A percentile compares a stretch with the other conserved stretches of the same genome.
phyloP scores from a whole-genome alignment of 306 rosid genomes.

The Trifolium repens region DNA sequence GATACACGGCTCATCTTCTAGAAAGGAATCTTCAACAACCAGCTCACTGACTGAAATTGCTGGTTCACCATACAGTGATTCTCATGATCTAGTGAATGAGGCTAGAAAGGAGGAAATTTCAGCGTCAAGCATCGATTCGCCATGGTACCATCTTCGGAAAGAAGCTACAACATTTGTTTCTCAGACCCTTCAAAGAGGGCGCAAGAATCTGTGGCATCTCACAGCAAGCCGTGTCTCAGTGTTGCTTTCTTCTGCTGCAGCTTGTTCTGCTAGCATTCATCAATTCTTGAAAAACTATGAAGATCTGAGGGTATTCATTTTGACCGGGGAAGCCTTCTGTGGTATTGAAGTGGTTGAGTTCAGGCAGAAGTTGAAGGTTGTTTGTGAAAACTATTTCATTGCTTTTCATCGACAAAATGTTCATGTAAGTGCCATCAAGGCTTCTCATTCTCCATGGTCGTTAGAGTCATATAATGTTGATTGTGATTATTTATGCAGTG shows the following conservation, averaged over 20 bases:
- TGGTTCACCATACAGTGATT: slow-evolving; percentile 43
- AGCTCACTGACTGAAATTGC: slow-evolving; percentile 55
- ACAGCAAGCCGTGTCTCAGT: slow-evolving; percentile 92
- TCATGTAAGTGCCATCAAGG: slow-evolving; percentile 70
- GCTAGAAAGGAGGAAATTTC: slow-evolving; percentile 57
- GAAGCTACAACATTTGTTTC: slow-evolving; percentile 88
- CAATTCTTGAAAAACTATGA: slow-evolving; percentile 96
- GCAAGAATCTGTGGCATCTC: slow-evolving; percentile 97
- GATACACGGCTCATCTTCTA: slow-evolving; percentile 50
- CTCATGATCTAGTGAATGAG: slow-evolving; percentile 52
- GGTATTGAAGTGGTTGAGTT: slow-evolving; percentile 97
- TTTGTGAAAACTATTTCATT: slow-evolving; percentile 90
- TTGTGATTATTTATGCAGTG: slow-evolving; percentile 24
- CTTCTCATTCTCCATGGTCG: slow-evolving; percentile 36
- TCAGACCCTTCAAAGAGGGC: slow-evolving; percentile 88
- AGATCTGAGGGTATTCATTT: slow-evolving; percentile 83
- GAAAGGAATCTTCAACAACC: slow-evolving; percentile 51
- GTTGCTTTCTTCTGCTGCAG: slow-evolving; percentile 87
- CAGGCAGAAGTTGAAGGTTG: slow-evolving; percentile 90
- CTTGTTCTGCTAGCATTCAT: slow-evolving; percentile 86
- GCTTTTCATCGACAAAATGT: slow-evolving; percentile 93
- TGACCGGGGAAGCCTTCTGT: slow-evolving; percentile 98
- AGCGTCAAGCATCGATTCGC: slow-evolving; percentile 80
- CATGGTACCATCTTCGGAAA: slow-evolving; percentile 92
- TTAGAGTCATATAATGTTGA: slow-evolving; percentile 36